Evolutionary conservation across 1,139 yeast genomes (phyloP), one percentile per base, ranked within the genome.

Genomic region (Suhomyces yuchorum): DNA sequence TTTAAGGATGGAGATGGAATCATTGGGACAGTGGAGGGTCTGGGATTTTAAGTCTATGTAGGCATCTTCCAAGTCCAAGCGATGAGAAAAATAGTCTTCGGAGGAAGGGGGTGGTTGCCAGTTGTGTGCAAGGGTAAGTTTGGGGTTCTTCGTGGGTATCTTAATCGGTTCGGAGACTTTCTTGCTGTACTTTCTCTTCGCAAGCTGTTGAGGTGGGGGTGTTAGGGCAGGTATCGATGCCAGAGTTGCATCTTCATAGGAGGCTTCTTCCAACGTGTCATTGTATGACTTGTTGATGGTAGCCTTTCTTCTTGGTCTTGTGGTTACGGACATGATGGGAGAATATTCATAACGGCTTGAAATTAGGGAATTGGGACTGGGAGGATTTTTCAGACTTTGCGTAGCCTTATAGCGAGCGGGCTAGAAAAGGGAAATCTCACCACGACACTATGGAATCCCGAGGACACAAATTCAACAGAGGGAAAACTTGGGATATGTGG

Each of bases 231-330:
- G 18, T 20, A 37, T 30, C 14, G 42, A 24, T 19, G 42, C 37
- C 20, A 22, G 40, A n/a, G 32, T 4, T 14, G 40, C 39, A 14
- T 65, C 71, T 24, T 70, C 75, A 46, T 66, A 61, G 3, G 59
- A 51, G n/a, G 65, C 54, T 36, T 70, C 74, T 42, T 73, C 77
- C 20, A 68, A 49, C 3, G 70, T 53, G 50, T 75, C 80, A 49
- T 64, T 66, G 55, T 76, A 76, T 9, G 75, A 65, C 60, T 72
- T 75, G 57, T 73, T 74, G 41, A 64, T 66, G 20, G 81, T 66
- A 20, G 80, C 80, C 59, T 73, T 74, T 43, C 81, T 62, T 54
- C 68, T 72, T 26, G 81, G 81, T 51, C 81, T 61, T 14, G 61
- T 48, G 50, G 40, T 30, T 40, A 54, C 61, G 24, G 69, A 56